These are phyloP conservation scores for Alternaria hordeiaustralica DNA, from an alignment of 2,329 filamentous ascomycete species.

Conservation along the genomic window DNA sequence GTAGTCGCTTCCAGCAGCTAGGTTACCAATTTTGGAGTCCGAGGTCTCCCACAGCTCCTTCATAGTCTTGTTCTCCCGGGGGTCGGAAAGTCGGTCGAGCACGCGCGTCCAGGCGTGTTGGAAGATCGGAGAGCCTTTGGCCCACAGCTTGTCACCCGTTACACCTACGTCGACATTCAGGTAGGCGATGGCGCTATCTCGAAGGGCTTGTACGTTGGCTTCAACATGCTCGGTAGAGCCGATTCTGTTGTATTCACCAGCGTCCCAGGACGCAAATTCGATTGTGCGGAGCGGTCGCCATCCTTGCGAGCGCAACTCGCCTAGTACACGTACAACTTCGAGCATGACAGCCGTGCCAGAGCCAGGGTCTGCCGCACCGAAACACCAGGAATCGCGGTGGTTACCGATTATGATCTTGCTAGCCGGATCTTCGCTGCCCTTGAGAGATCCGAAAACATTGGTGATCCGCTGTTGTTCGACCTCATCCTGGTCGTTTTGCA, in stretches of 20 bases:
- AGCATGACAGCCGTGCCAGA: constrained; percentile 88
- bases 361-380: constrained; percentile 84
- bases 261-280: constrained; percentile 97
- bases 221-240: constrained; percentile 97
- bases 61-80: constrained; percentile 72
- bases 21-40: constrained; percentile 65
- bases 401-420: constrained; percentile 91
- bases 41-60: constrained; percentile 76
- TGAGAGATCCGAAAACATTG: constrained; percentile 86
- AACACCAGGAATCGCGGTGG: constrained; percentile 91
- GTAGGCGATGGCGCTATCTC: constrained; percentile 80
- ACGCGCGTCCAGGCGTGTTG: constrained; percentile 73
- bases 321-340: constrained; percentile 85
- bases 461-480: constrained; percentile 82
- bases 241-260: constrained; percentile 87
- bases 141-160: constrained; percentile 75
- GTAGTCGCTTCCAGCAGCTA: constrained; percentile 81
- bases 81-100: constrained; percentile 76
- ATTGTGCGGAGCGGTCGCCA: constrained; percentile 95
- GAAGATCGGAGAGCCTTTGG: constrained; percentile 82
- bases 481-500: constrained; percentile 89
- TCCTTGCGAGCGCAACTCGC: constrained; percentile 74
- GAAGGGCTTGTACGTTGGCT: constrained; percentile 75
- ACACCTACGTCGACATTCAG: constrained; percentile 90
- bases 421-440: constrained; percentile 80